Percentiles rank a stretch among this genome's conserved stretches.
These are phyloP conservation scores for Beauveria brongniartii DNA, from an alignment of 2,329 filamentous ascomycete species.

Conservation along the genomic window DNA sequence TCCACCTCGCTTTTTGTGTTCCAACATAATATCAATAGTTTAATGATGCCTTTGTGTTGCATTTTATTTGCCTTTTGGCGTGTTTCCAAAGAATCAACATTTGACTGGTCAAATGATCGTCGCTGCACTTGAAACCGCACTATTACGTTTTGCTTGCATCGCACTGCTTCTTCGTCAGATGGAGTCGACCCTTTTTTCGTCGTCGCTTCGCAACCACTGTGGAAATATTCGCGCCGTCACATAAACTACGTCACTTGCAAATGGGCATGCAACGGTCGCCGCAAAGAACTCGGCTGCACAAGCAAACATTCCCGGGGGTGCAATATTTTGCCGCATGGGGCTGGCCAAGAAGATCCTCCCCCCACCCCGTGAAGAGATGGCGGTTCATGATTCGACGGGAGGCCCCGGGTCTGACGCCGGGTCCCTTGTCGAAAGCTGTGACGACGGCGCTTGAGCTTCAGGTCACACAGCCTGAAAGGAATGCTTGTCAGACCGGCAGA, in stretches of 20 bases:
- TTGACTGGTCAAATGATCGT: background rate
- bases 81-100: no score
- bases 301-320: no score
- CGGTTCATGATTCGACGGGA: background rate
- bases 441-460: background rate
- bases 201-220: background rate
- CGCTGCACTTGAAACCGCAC: slow-evolving; percentile 6
- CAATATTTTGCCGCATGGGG: no score
- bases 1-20: no score
- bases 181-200: background rate
- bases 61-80: no score
- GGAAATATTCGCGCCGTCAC: background rate
- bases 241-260: background rate
- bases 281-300: background rate
- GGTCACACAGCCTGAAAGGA: background rate
- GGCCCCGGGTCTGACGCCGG: background rate
- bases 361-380: background rate
- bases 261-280: background rate
- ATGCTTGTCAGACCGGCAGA: background rate
- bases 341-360: background rate
- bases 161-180: background rate
- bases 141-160: slow-evolving; percentile 6
- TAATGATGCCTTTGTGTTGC: no score
- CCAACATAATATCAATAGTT: no score
- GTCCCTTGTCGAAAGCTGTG: no score